Evolutionary conservation across 495 filamentous ascomycete species (phyloP), one percentile per base, ranked within the genome.

Genomic region (Polyplosphaeria fusca): DNA sequence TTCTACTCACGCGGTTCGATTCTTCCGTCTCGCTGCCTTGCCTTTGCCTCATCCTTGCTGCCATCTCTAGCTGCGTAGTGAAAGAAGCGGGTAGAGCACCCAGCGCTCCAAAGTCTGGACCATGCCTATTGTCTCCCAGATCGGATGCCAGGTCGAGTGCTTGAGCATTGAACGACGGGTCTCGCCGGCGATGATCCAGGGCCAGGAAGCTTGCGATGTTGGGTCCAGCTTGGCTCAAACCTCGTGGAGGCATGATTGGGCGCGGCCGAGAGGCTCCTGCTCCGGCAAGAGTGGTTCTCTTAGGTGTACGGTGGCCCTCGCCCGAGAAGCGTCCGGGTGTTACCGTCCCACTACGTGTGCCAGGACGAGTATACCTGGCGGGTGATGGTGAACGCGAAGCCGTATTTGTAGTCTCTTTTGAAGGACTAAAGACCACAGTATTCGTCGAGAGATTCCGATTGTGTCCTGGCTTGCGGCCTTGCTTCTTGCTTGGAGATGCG

Each of bases 51-150:
- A 58, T 38, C 48, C 64, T 16, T 60, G 46, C 63, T 64, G 53
- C 71, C 82, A 86, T 82, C 14, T 82, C 87, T 79, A 91, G 83
- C 71, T 89, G 84, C 11, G 86, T 92, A 25, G 82, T 82, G 67
- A 91, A 88, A 54, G 84, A 89, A n/a, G 85, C 83, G 1, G 88
- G 82, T 25, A 87, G 74, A 0, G 76, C 82, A 14, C 80, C 83
- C 3, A 75, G 45, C 38, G 76, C 75, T 28, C 74, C 68, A 23
- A 64, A 74, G 5, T 75, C 73, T 4, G 60, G 55, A 38, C 26
- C 57, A 38, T 63, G 65, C 14, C 64, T 45, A 63, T 88, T 84
- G 55, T 80, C 83, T 28, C 84, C 88, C 13, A 91, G 72, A 52
- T 92, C 88, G 7, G 86, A 89, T 16, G 83, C 84, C 2, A 86